These are phyloP conservation scores for Candida silvicultrix DNA, from an alignment of 805 yeast genomes.

Conservation along the genomic window DNA sequence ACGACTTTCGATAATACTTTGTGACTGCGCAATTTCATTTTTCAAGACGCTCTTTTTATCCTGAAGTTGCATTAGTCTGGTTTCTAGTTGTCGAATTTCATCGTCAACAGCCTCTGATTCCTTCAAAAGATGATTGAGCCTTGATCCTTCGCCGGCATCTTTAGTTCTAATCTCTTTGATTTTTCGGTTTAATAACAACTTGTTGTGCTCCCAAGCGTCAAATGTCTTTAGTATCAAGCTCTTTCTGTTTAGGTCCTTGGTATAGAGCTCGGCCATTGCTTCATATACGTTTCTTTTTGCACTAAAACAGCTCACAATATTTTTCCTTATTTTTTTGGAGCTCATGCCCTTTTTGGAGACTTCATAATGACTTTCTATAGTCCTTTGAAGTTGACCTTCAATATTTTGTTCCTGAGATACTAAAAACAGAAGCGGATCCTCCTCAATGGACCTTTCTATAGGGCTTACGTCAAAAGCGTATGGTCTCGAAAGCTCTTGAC, in stretches of 20 bases:
- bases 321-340: slow-evolving; percentile 24
- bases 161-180: slow-evolving; percentile 34
- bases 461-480: not conserved
- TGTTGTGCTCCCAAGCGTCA: slow-evolving; percentile 32
- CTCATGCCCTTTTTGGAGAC: slow-evolving; percentile 27
- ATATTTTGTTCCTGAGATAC: slow-evolving; percentile 14
- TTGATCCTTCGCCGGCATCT: slow-evolving; percentile 32
- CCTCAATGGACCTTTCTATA: not conserved
- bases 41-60: slow-evolving; percentile 26
- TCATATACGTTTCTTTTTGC: slow-evolving; percentile 22
- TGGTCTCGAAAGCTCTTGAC: not conserved
- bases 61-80: slow-evolving; percentile 25
- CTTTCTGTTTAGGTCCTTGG: slow-evolving; percentile 25
- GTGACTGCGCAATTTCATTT: slow-evolving; percentile 35
- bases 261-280: slow-evolving; percentile 36
- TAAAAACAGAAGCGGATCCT: slow-evolving; percentile 11
- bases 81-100: slow-evolving; percentile 32
- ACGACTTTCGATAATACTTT: slow-evolving; percentile 42
- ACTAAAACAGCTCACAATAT: slow-evolving; percentile 29
- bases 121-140: slow-evolving; percentile 28
- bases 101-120: slow-evolving; percentile 26
- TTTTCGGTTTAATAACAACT: slow-evolving; percentile 25
- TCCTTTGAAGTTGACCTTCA: slow-evolving; percentile 10
- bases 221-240: slow-evolving; percentile 23
- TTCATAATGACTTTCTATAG: slow-evolving; percentile 17